Conservation (phyloP, 2,329 filamentous ascomycete genomes). For the Neonectria ditissima region DNA sequence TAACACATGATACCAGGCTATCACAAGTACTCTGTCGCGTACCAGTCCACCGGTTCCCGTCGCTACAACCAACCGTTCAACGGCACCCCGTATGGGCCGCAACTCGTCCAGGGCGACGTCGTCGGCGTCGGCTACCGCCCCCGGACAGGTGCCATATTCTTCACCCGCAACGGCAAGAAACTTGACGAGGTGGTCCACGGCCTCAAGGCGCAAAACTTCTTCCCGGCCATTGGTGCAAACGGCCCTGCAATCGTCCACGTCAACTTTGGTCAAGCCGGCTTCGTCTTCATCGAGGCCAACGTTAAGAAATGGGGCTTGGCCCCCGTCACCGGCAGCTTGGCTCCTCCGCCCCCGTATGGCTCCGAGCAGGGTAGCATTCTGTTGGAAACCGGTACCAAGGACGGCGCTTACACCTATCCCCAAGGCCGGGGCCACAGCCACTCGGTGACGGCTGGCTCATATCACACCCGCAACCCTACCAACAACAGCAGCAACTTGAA, state of each 20-base stretch:
- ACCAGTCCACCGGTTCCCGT: constrained; percentile 87
- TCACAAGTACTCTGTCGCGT: constrained; percentile 93
- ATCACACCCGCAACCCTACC: constrained; percentile 55
- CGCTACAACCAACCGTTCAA: constrained; percentile 94
- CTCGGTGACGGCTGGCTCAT: constrained; percentile 54
- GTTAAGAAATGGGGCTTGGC: constrained; percentile 99
- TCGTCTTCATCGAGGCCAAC: constrained; percentile 99
- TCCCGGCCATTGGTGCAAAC: constrained; percentile 96
- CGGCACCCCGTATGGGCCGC: constrained; percentile 82
- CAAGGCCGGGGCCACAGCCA: constrained; percentile 61
- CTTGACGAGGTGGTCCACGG: constrained; percentile 95
- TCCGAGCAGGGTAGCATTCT: constrained; percentile 97
- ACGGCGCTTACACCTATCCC: constrained; percentile 59
- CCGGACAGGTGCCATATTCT: constrained; percentile 94
- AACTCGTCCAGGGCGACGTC: constrained; percentile 92
- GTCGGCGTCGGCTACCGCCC: constrained; percentile 96
- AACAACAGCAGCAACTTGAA: constrained; percentile 62
- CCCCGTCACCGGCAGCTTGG: constrained; percentile 93
- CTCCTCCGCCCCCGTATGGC: constrained; percentile 94
- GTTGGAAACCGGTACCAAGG: constrained; percentile 83
- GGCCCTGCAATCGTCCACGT: constrained; percentile 94
- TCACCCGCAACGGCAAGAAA: constrained; percentile 97
- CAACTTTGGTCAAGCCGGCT: constrained; percentile 97
- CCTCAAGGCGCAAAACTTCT: constrained; percentile 95
- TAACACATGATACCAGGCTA: constrained; percentile 67